Base-by-base conservation (phyloP, 495 filamentous ascomycete species). In the Lichina pygmaea region DNA sequence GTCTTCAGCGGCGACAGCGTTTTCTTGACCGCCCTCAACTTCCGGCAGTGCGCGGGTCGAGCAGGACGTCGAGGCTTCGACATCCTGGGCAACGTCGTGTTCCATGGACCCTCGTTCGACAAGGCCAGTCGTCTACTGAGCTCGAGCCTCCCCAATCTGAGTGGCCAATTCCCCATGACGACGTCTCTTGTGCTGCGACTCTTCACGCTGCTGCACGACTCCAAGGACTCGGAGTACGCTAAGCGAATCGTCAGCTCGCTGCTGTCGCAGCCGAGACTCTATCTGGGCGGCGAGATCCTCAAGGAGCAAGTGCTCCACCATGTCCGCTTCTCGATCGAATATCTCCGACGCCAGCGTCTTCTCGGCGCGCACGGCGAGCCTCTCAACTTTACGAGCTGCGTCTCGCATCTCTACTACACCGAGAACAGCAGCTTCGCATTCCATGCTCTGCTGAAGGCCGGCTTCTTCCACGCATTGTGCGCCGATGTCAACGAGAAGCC, bases 21-120 rank as follows among this genome's bases (percentile, higher is more conserved):
- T 9, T 81, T 64, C 48, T 56, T 86, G 43, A 82, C 77, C 0
- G 71, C 80, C 0, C 66, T 85, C 34, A 80, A 78, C 54, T 86
- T 72, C 55, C 70, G 78, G 8, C 80, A 86, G 57, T 75, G 72
- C 8, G 70, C 78, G 46, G 80, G 80, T 54, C 72, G 80, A 61
- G 72, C 80, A 32, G 80, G 80, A 44, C 73, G 80, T 55, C 73
- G 80, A 54, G 80, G 80, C 17, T 86, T 86, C 50, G 80, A 86
- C 53, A 55, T 81, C 13, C 63, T 86, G 8, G 80, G 80, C 44
- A 86, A 86, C 54, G 77, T 86, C 6, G 73, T 84, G 6, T 84
- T 85, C 58, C 75, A 77, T 48, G 61, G 64, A 0, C 61, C 82
- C 32, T 55, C 66, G 1, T 49, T 52, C 2, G 58, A 56, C 36